phyloP scores from a whole-genome alignment of 2,329 filamentous ascomycete species.

The Xylaria sp. region DNA sequence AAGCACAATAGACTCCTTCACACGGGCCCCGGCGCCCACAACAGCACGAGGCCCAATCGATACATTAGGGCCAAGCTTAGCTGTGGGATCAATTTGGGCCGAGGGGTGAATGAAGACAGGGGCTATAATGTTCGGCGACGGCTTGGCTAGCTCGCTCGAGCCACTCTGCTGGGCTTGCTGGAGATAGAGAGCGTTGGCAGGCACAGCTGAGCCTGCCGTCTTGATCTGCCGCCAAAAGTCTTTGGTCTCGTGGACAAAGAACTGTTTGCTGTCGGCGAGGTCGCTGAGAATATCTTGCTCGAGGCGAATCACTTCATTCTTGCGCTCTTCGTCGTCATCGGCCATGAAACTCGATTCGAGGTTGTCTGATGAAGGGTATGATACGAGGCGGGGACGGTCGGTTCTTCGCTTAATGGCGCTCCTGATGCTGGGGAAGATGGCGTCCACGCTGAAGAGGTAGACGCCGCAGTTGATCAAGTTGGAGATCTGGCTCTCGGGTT shows the following conservation, averaged over 20 bases:
- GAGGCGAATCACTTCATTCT: constrained; percentile 88
- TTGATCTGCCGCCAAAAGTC: constrained; percentile 99
- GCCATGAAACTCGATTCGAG: constrained; percentile 74
- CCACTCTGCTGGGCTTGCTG: constrained; percentile 90
- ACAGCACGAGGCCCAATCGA: constrained; percentile 90
- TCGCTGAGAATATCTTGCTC: constrained; percentile 98
- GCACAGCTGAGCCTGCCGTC: constrained; percentile 95
- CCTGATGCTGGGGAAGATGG: constrained; percentile 95
- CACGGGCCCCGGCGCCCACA: constrained; percentile 85
- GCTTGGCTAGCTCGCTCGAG: constrained; percentile 82
- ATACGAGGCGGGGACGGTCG: constrained; percentile 88
- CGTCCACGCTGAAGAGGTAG: constrained; percentile 95
- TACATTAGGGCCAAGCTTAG: constrained; percentile 96
- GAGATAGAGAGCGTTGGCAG: constrained; percentile 95
- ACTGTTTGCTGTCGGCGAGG: constrained; percentile 95
- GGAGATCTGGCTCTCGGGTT: constrained; percentile 96
- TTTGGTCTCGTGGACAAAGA: constrained; percentile 98
- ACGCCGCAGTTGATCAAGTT: constrained; percentile 99
- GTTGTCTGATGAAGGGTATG: constrained; percentile 96
- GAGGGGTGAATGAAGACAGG: constrained; percentile 96
- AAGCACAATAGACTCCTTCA: constrained; percentile 96
- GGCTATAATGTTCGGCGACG: constrained; percentile 87
- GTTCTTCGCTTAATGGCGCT: constrained; percentile 95
- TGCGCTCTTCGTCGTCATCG: constrained; percentile 77
- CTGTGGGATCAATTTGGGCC: constrained; percentile 89